Evolutionary conservation across 495 filamentous ascomycete genomes (phyloP), one percentile per base, ranked within the genome.

Genomic region (Chaetomium cochliodes): DNA sequence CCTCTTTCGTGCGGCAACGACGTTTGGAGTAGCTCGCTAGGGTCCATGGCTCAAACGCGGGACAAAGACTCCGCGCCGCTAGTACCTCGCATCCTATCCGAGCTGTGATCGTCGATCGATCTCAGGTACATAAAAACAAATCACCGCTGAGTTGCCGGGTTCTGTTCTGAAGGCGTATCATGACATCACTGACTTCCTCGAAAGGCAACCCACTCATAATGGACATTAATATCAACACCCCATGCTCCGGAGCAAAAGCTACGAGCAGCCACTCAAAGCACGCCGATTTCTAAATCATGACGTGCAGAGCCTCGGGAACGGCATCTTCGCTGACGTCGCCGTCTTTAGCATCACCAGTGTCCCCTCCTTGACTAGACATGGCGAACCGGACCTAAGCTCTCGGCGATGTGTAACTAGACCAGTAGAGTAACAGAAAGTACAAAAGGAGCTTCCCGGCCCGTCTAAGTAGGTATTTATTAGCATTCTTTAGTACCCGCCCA

Each of bases 261-360:
- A 25, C 52, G 22, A 33, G n/a, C 37, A 58, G 49, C 65, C 65
- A 66, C 53, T 66, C 53, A 63, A 3, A 66, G 22, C 8, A 16
- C 39, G 1, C 9, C 16, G 23, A 63, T 66, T 66, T 53, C 12
- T 2, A 59, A 66, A 26, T 33, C 12, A 63, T 66, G 60, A 66
- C 54, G 65, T 23, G 33, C 20, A 61, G 47, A 42, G n/a, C 9
- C n/a, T 15, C 58, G 15, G 3, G n/a, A 9, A 23, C 22, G 20
- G 23, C 20, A 11, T 23, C 6, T 50, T 9, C 9, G 22, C 57
- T 18, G 37, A 28, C 18, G 8, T 41, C 5, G 20, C 13, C 26
- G 25, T 11, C 41, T 42, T 13, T 20, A 15, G 11, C 3, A 23
- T 0, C 0, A 54, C 28, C 23, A 26, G 22, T 26, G 26, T 52